These are phyloP conservation scores for Scedosporium dehoogii DNA, from an alignment of 2,329 filamentous ascomycete species.

Conservation along the genomic window DNA sequence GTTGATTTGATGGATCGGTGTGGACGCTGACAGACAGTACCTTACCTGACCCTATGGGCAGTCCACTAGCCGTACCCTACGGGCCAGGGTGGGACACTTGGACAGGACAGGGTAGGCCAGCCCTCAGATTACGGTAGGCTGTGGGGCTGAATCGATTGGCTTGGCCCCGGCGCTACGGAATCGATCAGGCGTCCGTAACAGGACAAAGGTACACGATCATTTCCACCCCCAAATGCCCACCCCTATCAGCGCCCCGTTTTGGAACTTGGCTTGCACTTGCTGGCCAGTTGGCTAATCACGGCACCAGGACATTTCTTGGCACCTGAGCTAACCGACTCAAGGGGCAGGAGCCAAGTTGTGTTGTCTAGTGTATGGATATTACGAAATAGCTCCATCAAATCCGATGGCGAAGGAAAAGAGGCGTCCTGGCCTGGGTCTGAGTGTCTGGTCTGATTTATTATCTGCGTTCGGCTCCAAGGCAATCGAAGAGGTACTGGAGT, in stretches of 20 bases:
- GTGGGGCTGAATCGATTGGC: conserved; percentile 1
- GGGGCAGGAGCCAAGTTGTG: neutral
- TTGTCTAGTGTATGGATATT: neutral
- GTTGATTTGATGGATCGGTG: neutral
- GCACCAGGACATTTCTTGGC: neutral
- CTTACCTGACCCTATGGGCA: neutral
- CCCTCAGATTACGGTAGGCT: neutral
- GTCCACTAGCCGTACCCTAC: neutral
- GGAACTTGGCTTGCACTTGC: neutral
- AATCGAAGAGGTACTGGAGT: neutral
- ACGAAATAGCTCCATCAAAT: neutral
- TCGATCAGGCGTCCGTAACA: neutral
- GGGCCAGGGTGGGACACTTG: neutral
- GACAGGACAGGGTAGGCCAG: no score
- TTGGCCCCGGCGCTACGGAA: neutral
- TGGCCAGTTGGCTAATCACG: neutral
- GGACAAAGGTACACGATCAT: neutral
- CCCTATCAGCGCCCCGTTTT: neutral
- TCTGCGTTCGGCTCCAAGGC: neutral
- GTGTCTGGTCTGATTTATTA: neutral
- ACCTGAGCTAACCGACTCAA: neutral
- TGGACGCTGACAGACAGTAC: neutral
- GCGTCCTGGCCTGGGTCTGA: no score
- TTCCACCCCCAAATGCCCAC: no score
- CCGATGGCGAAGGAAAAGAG: neutral